Evolutionary conservation across 169 alveolate species (phyloP), one percentile per base, ranked within the genome.

Genomic region (Eimeria necatrix): DNA sequence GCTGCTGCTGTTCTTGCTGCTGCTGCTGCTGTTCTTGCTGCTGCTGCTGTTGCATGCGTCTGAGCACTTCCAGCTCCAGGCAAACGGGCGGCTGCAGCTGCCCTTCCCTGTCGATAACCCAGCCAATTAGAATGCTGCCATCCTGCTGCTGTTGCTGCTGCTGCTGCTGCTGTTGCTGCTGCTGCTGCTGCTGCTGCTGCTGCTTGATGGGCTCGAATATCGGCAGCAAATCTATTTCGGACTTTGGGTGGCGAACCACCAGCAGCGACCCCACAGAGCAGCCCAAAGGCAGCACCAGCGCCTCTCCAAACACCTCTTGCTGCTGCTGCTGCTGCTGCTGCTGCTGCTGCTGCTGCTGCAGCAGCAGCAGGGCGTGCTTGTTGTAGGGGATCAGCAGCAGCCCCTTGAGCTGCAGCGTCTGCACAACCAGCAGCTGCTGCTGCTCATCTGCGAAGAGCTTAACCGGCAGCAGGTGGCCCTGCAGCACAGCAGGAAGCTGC

Each of bases 11-110:
- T 16, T 56, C 68, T 16, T 10, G 68, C 16, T 9, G n/a, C n/a
- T 22, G 78, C 78, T 68, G 78, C 78, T 6, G 78, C 41, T 68
- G 46, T 68, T n/a, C 32, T 68, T 9, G 78, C 32, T 18, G 78
- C 78, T 68, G 78, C 46, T 22, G 78, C 46, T 68, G 78, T 24
- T 68, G 78, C 78, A 18, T 22, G 10, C 78, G 41, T 49, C 46
- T 41, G 22, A 76, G 87, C 22, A 76, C 22, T 8, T 12, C n/a
- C 16, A 76, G 16, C 68, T 41, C 53, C 16, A 83, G 20, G 52
- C 91, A 83, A n/a, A 87, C 85, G 18, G 94, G 94, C 49, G 94
- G 73, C 70, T 76, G 68, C 71, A 87, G 73, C 22, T 59, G 16
- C 18, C 94, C 94, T n/a, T 32, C 59, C 14, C 32, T 52, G 51